Evolutionary conservation across 306 rosid genomes (phyloP), one percentile per base, ranked within the genome.

Genomic region (Mimosa bimucronata): DNA sequence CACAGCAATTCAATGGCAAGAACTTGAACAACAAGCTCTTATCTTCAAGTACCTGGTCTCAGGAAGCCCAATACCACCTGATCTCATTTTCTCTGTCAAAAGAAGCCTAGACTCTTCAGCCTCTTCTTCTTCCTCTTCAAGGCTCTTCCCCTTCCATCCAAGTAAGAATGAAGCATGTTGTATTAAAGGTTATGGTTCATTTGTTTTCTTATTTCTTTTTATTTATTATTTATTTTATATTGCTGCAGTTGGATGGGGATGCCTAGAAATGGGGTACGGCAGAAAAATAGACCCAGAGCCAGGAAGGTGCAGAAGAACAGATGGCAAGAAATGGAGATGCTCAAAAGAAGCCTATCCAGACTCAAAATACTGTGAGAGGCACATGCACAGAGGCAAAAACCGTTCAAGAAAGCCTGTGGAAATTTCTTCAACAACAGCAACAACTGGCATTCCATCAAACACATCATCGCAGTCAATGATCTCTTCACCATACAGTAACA

Each of bases 321-420:
- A 96, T 79, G 99, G 99, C 52, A 96, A 96, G 83, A 96, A 96
- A 88, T 96, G 99, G 99, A 90, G 99, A 83, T 96, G 99, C 83
- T 96, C 99, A 69, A 96, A 95, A 81, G 97, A 96, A 83, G 99
- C 98, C 77, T 96, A 93, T 88, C 98, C 97, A 62, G 99, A 96
- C 73, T 96, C 99, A 29, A 96, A 96, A 84, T 96, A 96, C 97
- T 96, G 98, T 78, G 99, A 96, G 80, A 93, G 88, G 45, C 99
- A 96, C 90, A 96, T 96, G 99, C 99, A 96, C 77, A 88, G 99
- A 84, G 99, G 99, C 87, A 91, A 93, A 83, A 93, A 93, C 87
- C 99, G 99, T 96, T 96, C 99, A 96, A 96, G 99, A 96, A 96
- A 93, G 99, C 99, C 94, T 91, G 99, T 95, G 99, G 99, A 96